These are phyloP conservation scores for Colletotrichum horii DNA, from an alignment of 2,329 filamentous ascomycete genomes.

Conservation along the genomic window DNA sequence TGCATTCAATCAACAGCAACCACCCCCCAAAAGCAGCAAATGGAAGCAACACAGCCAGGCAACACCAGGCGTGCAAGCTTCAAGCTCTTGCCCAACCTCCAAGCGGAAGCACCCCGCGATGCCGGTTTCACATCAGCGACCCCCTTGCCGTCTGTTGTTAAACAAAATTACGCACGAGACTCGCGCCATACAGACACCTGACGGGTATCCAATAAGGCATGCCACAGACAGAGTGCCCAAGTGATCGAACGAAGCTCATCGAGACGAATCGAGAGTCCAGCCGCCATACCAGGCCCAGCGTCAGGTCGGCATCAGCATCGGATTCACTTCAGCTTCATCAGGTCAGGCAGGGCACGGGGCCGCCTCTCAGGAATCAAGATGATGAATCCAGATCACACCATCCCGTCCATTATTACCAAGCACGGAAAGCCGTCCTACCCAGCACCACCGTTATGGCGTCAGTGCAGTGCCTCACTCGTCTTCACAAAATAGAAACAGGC, in stretches of 20 bases:
- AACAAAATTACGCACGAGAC: not conserved
- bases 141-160: not conserved
- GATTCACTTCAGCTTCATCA: not conserved
- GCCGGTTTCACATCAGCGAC: not conserved
- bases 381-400: not conserved
- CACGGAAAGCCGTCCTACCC: not conserved
- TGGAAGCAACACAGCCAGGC: not conserved
- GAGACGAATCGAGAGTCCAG: not conserved
- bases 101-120: not conserved
- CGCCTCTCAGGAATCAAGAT: not conserved
- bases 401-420: not conserved
- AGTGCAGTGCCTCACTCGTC: not conserved
- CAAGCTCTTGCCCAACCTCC: not conserved
- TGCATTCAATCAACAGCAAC: not conserved
- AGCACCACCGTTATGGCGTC: not conserved
- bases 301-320: not conserved
- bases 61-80: not conserved
- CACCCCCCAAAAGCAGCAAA: not conserved
- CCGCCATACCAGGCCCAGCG: not conserved
- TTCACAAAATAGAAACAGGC: not conserved
- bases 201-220: not conserved
- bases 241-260: not conserved
- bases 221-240: conserved; percentile 2
- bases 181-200: not conserved
- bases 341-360: not conserved